Percentiles rank a stretch among this genome's conserved stretches.
Evolutionary conservation across 208 protist species (phyloP).

Genomic region (Leishmania braziliensis): DNA sequence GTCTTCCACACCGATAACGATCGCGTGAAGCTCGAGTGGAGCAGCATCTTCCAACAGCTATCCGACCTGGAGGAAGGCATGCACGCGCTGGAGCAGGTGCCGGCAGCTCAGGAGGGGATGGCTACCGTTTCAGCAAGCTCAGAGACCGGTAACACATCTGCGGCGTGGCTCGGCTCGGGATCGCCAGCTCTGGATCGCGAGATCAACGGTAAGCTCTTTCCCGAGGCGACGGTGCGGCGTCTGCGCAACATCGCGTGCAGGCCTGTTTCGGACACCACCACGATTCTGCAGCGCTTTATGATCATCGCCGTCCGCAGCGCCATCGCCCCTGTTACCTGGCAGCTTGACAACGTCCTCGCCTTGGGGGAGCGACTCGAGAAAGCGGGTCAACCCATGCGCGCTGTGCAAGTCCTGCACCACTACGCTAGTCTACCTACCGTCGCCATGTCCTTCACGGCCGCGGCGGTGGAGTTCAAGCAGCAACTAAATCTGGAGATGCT

Average conservation of each 20-base stretch:
- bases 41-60: constrained; percentile 81
- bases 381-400: constrained; percentile 69
- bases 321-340: constrained; percentile 72
- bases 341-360: constrained; percentile 75
- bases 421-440: constrained; percentile 38
- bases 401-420: constrained; percentile 50
- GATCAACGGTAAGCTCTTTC: constrained; percentile 40
- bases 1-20: constrained; percentile 77
- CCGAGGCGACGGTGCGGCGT: constrained; percentile 55
- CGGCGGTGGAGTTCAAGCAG: constrained; percentile 43
- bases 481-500: constrained; percentile 68
- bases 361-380: constrained; percentile 73
- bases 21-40: constrained; percentile 74
- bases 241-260: constrained; percentile 77
- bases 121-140: neutral
- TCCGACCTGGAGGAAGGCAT: constrained; percentile 88
- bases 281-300: constrained; percentile 70
- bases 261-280: constrained; percentile 53
- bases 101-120: constrained; percentile 19
- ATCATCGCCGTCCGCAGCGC: constrained; percentile 74
- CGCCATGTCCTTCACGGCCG: constrained; percentile 18
- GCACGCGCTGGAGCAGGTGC: constrained; percentile 59
- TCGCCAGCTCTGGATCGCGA: constrained; percentile 20
- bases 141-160: neutral
- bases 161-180: constrained; percentile 7